Percentiles rank a stretch among this genome's conserved stretches.
phyloP scores from a whole-genome alignment of 352 stramenopile genomes.

The Pythium coloratum region DNA sequence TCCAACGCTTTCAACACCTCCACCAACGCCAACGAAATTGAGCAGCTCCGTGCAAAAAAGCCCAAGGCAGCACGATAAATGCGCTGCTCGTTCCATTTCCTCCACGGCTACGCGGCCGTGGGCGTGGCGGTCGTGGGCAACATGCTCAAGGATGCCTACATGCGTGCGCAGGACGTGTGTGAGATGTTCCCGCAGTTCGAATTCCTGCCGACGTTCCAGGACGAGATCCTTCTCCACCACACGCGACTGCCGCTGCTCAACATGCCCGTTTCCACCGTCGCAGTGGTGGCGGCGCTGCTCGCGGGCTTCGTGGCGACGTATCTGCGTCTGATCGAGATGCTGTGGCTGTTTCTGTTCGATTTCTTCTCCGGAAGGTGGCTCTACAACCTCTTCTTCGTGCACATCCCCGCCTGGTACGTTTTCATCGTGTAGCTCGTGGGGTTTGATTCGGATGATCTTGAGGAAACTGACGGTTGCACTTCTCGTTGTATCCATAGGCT shows the following conservation, averaged over 20 bases:
- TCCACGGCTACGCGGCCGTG: constrained; percentile 46
- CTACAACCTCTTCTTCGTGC: constrained; percentile 48
- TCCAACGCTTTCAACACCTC: constrained; percentile 7
- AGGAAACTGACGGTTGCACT: not conserved
- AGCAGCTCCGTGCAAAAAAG: constrained; percentile 6
- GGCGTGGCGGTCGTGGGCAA: constrained; percentile 43
- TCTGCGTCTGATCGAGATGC: constrained; percentile 40
- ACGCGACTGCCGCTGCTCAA: constrained; percentile 49
- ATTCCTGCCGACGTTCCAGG: constrained; percentile 53
- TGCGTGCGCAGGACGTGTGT: constrained; percentile 40
- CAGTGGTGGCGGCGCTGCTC: constrained; percentile 39
- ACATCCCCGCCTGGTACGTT: constrained; percentile 57
- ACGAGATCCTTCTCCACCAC: constrained; percentile 61
- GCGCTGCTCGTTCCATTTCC: constrained; percentile 31
- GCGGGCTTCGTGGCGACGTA: constrained; percentile 34
- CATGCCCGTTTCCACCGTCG: constrained; percentile 41
- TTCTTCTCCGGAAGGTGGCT: constrained; percentile 59
- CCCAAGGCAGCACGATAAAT: not conserved
- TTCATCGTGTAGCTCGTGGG: not conserved
- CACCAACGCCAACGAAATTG: constrained; percentile 1
- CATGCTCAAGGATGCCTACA: constrained; percentile 49
- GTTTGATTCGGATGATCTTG: not conserved
- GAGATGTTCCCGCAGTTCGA: constrained; percentile 67
- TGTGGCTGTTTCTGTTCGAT: constrained; percentile 49
- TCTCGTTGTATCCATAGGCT: constrained; percentile 32